Evolutionary conservation across 768 basidiomycete species (phyloP), one percentile per base, ranked within the genome.

Genomic region (Termitomyces sp.): DNA sequence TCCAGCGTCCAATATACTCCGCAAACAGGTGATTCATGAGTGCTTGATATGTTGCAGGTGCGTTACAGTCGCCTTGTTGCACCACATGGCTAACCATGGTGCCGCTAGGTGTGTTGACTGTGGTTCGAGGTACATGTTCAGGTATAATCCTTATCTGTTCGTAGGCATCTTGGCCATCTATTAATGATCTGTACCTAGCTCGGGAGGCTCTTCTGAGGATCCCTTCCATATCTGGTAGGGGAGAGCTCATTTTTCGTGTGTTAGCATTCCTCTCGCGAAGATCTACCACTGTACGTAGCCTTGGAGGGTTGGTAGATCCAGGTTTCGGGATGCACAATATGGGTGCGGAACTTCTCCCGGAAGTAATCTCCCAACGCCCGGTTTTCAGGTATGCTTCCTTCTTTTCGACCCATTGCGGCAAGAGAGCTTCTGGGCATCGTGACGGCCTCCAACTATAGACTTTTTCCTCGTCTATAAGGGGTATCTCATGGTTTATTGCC

Each of bases 401-500:
- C 29, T 73, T 74, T 23, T 64, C 62, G 7, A 35, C 47, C 70
- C 71, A 70, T 45, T 68, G 70, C 0, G 20, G 15, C 20, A 60
- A 13, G 2, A 77, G 52, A 0, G 70, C 65, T 40, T 78, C 75
- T 1, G 74, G 72, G 49, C 79, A 80, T 10, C 59, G 39, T 0
- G 73, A 66, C 0, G 66, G 60, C 0, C 66, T 57, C 73, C 73
- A 79, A 0, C 58, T 57, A 46, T 76, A 75, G 0, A 51, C 23
- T 18, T 41, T 50, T 77, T 0, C 51, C 41, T 52, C n/a, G n/a
- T n/a, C n/a, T n/a, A n/a, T n/a, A n/a, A n/a, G n/a, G n/a, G n/a
- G n/a, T n/a, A n/a, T n/a, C n/a, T n/a, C n/a, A n/a, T 80, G 76
- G 54, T 80, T 79, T 1, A 79, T 72, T 0, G 54, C 72, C 1